Evolutionary conservation across 176 grass and related monocot genomes (phyloP).

Genomic region (Eremochloa ophiuroides): DNA sequence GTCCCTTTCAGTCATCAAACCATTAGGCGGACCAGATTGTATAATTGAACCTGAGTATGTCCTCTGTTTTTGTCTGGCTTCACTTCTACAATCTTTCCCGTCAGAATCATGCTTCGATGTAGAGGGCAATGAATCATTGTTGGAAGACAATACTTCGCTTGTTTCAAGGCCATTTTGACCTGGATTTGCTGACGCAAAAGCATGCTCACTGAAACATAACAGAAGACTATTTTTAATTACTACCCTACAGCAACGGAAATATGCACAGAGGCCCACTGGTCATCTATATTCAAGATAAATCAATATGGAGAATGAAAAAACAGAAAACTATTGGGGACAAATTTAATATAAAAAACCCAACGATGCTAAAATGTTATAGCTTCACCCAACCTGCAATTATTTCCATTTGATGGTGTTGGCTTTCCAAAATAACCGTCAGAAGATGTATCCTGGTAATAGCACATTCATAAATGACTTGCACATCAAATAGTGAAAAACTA

Average conservation of each 20-base stretch:
- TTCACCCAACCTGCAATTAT: conserved; percentile 30
- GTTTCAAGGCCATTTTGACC: conserved; percentile 5
- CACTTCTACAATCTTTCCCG: conserved; percentile 26
- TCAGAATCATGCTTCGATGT: conserved; percentile 54
- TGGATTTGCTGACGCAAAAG: conserved; percentile 29
- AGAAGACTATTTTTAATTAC: conserved; percentile 26
- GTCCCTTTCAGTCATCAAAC: conserved; percentile 41
- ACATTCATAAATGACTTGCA: neutral
- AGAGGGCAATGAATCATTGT: conserved; percentile 32
- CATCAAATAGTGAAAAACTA: neutral
- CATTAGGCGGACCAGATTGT: conserved; percentile 30
- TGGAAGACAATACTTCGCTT: neutral
- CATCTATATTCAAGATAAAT: neutral
- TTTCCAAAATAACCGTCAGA: conserved; percentile 40
- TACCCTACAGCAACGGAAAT: conserved; percentile 13
- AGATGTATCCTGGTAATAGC: conserved; percentile 59
- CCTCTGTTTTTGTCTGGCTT: conserved; percentile 54
- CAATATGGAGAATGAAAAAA: neutral
- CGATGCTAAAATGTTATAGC: conserved; percentile 10
- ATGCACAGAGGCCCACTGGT: conserved; percentile 11
- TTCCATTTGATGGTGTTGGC: conserved; percentile 37
- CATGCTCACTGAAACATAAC: conserved; percentile 46
- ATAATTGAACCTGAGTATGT: conserved; percentile 66
- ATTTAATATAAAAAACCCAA: neutral
- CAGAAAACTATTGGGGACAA: neutral